Base-by-base conservation (phyloP, 768 basidiomycete species). In the Clitopilus passeckerianus region DNA sequence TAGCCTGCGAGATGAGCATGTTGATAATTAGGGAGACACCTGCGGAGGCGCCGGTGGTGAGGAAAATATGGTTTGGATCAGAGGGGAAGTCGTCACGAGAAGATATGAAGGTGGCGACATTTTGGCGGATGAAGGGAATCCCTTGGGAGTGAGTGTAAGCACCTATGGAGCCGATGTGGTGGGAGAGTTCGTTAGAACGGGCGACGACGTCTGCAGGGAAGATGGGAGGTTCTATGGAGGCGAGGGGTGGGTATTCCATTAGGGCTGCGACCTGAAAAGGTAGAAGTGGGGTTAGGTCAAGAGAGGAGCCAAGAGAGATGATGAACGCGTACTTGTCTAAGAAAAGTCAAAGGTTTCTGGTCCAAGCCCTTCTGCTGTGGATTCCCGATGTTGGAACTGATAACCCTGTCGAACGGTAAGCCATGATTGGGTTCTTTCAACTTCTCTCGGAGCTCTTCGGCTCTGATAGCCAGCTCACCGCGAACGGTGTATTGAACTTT, bases 71-170 rank as follows among this genome's bases (percentile, higher is more conserved):
- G 57, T 84, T 83, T 1, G 94, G 90, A 69, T 91, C 73, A 15
- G 93, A 80, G 2, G 93, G 87, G 72, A 86, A 87, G 10, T 94
- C 95, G 70, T 98, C 96, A 53, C 96, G 93, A 57, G 88, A 93
- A 72, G 86, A 76, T 60, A 99, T 95, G 74, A 95, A 99, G 64
- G 87, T 80, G 1, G 95, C 95, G 37, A 99, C 92, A 58, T 85
- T 85, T 69, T 89, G 80, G 60, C 96, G 86, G 67, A 99, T 95
- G 67, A 87, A 78, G 0, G 93, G 88, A 1, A 97, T 86, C 33
- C 96, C 97, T 69, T 98, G 95, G 62, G 89, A 92, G 71, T 97
- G 95, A 5, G 93, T 93, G 77, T 98, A 99, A 10, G 96, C 96
- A 8, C 96, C 96, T 60, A 93, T 82, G 56, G 90, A 93, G 12